Percentiles rank a stretch among this genome's conserved stretches.
phyloP scores from a whole-genome alignment of 306 rosid species.

The Cicer judaicum region DNA sequence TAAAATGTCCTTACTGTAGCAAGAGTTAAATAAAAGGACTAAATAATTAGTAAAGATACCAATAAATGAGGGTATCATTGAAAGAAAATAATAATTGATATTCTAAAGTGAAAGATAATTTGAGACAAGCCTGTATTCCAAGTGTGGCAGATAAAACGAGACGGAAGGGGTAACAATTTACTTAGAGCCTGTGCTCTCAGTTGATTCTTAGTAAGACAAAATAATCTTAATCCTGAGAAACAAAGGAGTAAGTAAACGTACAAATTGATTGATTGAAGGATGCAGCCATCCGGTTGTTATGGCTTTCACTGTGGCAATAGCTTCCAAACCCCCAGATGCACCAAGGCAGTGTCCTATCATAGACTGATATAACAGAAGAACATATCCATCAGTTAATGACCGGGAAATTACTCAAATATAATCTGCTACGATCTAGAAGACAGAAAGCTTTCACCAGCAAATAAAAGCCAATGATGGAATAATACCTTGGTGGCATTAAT shows the following conservation, averaged over 20 bases:
- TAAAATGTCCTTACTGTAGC: neutral
- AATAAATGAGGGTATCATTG: neutral
- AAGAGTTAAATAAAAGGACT: neutral
- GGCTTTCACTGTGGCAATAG: conserved; percentile 97
- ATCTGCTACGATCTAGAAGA: conserved; percentile 29
- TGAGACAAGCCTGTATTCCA: neutral
- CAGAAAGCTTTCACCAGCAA: conserved; percentile 30
- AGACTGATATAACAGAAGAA: conserved; percentile 65
- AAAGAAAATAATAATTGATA: neutral
- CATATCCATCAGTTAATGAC: conserved; percentile 36
- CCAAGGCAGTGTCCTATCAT: conserved; percentile 99
- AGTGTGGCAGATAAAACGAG: neutral
- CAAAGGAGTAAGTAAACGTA: conserved; percentile 52
- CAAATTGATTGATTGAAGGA: conserved; percentile 96
- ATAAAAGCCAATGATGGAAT: conserved; percentile 28
- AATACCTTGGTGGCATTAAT: conserved; percentile 97
- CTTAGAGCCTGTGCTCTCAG: conserved; percentile 6
- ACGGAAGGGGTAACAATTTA: neutral
- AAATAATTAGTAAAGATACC: neutral
- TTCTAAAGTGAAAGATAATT: neutral
- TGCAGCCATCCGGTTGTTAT: conserved; percentile 95
- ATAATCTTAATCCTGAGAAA: neutral
- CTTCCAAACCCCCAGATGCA: conserved; percentile 99
- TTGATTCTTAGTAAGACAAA: conserved; percentile 26
- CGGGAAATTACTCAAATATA: conserved; percentile 30